A percentile compares a stretch with the other conserved stretches of the same genome.
Evolutionary conservation across 495 filamentous ascomycete genomes (phyloP).

Genomic region (Physcia stellaris): DNA sequence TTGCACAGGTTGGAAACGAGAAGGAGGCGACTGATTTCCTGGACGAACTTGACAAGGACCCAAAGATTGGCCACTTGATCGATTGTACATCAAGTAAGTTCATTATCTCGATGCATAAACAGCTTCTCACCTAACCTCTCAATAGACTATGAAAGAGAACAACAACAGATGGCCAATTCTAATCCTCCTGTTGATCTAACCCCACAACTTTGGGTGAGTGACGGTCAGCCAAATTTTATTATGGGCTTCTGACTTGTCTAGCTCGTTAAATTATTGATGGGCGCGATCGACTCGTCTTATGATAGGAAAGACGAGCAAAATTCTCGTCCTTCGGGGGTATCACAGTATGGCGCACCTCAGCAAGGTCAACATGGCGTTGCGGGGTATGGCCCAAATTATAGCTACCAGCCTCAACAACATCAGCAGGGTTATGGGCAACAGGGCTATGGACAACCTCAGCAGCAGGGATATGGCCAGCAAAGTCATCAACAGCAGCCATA

Average conservation of each 20-base stretch:
- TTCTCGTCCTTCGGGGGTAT: constrained; percentile 13
- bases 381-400: constrained; percentile 16
- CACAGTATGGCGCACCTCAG: constrained; percentile 2
- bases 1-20: constrained; percentile 63
- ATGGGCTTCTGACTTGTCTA: constrained; percentile 4
- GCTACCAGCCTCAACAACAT: constrained; percentile 13
- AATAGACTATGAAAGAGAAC: constrained; percentile 52
- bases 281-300: constrained; percentile 52
- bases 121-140: background rate
- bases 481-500: background rate
- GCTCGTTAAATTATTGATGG: constrained; percentile 57
- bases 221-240: background rate
- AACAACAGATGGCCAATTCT: constrained; percentile 46
- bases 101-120: background rate
- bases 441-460: constrained; percentile 19
- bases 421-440: constrained; percentile 12
- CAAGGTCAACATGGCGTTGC: constrained; percentile 22
- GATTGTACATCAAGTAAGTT: constrained; percentile 63
- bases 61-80: constrained; percentile 44
- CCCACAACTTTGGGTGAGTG: constrained; percentile 48
- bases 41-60: constrained; percentile 46
- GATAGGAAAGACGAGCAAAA: constrained; percentile 51
- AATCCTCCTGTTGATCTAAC: constrained; percentile 45
- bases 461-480: constrained; percentile 16
- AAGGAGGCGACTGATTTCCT: constrained; percentile 51